Conservation (phyloP, 305 asterid species). For the Solanum chacoense region DNA sequence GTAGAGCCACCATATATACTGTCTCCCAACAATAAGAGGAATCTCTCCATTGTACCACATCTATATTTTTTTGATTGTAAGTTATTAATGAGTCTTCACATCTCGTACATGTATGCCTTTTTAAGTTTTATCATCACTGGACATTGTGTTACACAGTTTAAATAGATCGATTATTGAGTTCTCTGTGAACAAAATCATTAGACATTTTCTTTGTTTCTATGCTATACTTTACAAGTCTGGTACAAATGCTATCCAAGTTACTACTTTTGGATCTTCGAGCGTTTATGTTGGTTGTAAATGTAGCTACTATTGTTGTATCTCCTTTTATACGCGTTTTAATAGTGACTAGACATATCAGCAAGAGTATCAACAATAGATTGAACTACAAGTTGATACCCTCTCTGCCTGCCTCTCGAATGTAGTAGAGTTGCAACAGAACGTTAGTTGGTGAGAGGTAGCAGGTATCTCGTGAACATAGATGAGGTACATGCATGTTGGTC, state of each 20-base stretch:
- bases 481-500: not conserved
- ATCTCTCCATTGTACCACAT: conserved; percentile 1
- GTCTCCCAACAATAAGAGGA: conserved; percentile 18
- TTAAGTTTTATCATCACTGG: not conserved
- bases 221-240: not conserved
- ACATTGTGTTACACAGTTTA: not conserved
- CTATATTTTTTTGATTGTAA: not conserved
- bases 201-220: not conserved
- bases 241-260: not conserved
- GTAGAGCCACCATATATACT: conserved; percentile 14
- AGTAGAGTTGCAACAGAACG: not conserved
- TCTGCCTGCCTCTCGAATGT: not conserved
- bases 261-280: not conserved
- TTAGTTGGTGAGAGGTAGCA: not conserved
- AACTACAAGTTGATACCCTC: not conserved
- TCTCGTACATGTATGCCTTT: not conserved
- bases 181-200: not conserved
- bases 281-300: not conserved
- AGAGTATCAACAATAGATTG: not conserved
- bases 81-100: not conserved
- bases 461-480: not conserved
- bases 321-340: not conserved
- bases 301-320: not conserved
- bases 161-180: not conserved
- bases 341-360: not conserved